A percentile compares a stretch with the other conserved stretches of the same genome.
Evolutionary conservation across 768 basidiomycete genomes (phyloP).

Genomic region (Lyophyllum decastes): DNA sequence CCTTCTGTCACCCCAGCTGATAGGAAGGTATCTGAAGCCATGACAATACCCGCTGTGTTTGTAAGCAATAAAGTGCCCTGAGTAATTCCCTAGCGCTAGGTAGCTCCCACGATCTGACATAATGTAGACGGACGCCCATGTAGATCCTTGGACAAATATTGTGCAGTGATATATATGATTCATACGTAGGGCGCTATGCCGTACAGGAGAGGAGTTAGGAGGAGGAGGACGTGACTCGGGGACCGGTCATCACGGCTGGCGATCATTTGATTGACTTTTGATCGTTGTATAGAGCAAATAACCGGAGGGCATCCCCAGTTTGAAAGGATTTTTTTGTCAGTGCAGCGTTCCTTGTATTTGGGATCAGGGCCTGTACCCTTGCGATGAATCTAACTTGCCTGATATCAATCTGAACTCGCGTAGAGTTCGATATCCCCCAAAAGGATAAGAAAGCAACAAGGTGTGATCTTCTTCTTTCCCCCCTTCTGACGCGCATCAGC

Average conservation of each 20-base stretch:
- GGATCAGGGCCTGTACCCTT: not conserved
- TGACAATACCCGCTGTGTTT: constrained; percentile 3
- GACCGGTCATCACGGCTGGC: constrained; percentile 11
- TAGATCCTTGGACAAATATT: not conserved
- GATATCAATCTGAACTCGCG: constrained; percentile 14
- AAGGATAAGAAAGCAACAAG: constrained; percentile 18
- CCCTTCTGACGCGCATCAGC: not conserved
- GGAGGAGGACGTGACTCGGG: not conserved
- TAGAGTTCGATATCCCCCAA: constrained; percentile 1
- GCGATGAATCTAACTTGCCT: not conserved
- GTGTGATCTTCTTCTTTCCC: constrained; percentile 7
- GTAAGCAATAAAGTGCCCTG: not conserved
- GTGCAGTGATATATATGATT: not conserved
- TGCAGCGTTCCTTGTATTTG: not conserved
- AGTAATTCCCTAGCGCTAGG: not conserved
- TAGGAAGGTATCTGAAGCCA: not conserved
- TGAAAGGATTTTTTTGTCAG: not conserved
- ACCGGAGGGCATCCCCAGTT: not conserved
- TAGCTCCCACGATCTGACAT: not conserved
- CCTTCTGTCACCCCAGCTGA: not conserved
- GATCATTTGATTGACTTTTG: constrained; percentile 20
- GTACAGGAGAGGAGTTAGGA: not conserved
- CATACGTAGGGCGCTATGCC: not conserved
- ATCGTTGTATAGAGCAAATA: not conserved
- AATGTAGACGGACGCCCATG: not conserved